phyloP scores from a whole-genome alignment of 2,329 filamentous ascomycete species.

The Colletotrichum eremochloae region DNA sequence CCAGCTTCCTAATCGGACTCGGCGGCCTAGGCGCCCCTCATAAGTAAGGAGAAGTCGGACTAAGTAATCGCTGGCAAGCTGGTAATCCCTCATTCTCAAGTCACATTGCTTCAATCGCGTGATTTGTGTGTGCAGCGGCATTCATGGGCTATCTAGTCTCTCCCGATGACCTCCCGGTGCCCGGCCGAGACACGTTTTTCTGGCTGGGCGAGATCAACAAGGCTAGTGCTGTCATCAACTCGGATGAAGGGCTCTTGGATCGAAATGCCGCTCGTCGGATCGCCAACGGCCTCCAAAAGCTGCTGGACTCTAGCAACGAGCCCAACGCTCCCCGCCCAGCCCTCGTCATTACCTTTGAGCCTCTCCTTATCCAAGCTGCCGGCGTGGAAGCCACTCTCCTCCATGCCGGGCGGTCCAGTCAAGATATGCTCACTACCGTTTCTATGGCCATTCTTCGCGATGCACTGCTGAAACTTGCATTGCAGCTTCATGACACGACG shows the following conservation, averaged over 20 bases:
- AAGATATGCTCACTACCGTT: slow-evolving; percentile 37
- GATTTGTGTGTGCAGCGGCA: neutral
- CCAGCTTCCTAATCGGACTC: neutral
- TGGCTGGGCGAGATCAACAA: slow-evolving; percentile 40
- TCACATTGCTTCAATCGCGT: no score
- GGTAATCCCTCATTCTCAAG: no score
- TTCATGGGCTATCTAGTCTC: slow-evolving; percentile 20
- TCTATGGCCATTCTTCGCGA: slow-evolving; percentile 28
- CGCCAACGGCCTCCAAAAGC: slow-evolving; percentile 19
- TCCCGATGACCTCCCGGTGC: slow-evolving; percentile 26
- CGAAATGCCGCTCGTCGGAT: slow-evolving; percentile 8
- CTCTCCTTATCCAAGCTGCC: slow-evolving; percentile 29
- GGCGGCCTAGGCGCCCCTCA: neutral
- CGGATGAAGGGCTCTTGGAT: slow-evolving; percentile 31
- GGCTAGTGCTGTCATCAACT: slow-evolving; percentile 37
- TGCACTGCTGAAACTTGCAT: slow-evolving; percentile 19
- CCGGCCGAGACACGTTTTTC: slow-evolving; percentile 33
- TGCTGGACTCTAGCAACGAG: slow-evolving; percentile 23
- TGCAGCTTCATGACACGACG: slow-evolving; percentile 29
- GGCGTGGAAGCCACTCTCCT: slow-evolving; percentile 35
- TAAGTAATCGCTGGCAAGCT: neutral
- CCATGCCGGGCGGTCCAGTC: slow-evolving; percentile 38
- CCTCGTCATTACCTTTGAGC: slow-evolving; percentile 39
- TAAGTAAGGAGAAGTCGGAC: neutral
- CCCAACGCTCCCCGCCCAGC: slow-evolving; percentile 25